Evolutionary conservation across 169 alveolate species (phyloP).

Genomic region (Miamiensis avidus): DNA sequence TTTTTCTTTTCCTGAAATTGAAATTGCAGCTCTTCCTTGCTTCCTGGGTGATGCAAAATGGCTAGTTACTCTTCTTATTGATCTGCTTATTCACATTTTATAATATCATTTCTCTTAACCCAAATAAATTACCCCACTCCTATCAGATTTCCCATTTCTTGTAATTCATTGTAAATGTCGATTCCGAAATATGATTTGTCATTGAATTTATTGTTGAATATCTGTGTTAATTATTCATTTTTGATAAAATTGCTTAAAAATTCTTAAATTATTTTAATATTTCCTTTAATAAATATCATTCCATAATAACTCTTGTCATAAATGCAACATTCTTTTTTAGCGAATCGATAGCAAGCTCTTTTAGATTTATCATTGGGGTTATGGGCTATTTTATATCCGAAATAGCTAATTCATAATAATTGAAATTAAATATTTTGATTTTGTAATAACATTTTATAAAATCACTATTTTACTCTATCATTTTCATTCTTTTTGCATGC

Average conservation of each 20-base stretch:
- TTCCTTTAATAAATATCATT: constrained; percentile 1
- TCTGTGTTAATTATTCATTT: neutral
- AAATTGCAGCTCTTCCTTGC: too few relatives aligned
- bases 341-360: constrained; percentile 80
- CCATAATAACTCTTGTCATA: constrained; percentile 73
- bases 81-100: neutral
- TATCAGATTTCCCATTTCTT: constrained; percentile 5
- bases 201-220: too few relatives aligned
- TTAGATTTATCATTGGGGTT: constrained; percentile 74
- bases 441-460: neutral
- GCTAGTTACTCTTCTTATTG: neutral
- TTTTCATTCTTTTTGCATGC: constrained; percentile 92
- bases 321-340: constrained; percentile 63
- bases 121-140: constrained; percentile 27
- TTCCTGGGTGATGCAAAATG: neutral
- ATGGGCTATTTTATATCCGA: constrained; percentile 86
- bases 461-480: constrained; percentile 76
- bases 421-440: too few relatives aligned
- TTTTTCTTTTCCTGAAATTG: too few relatives aligned
- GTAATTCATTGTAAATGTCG: constrained; percentile 5
- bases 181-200: too few relatives aligned
- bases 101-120: neutral
- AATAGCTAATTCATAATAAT: neutral
- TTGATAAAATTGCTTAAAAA: constrained; percentile 9
- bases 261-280: neutral